phyloP scores from a whole-genome alignment of 352 stramenopile genomes.

The Poterioochromonas sp. region DNA sequence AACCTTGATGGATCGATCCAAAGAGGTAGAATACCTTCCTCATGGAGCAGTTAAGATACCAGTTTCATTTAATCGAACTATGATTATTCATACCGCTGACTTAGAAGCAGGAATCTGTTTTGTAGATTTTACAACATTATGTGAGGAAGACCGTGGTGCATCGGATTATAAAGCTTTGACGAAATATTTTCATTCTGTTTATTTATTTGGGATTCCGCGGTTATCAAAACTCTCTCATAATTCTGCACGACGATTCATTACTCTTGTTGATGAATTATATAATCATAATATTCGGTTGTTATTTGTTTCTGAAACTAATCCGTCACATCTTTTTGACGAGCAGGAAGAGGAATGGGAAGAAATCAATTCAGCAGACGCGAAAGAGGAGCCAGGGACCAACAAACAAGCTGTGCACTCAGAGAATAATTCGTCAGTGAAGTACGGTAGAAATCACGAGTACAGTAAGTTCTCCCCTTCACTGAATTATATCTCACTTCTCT shows the following conservation, averaged over 20 bases:
- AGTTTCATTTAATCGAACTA: not conserved
- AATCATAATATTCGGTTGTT: constrained; percentile 64
- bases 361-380: constrained; percentile 63
- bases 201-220: constrained; percentile 72
- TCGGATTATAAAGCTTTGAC: constrained; percentile 87
- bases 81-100: not conserved
- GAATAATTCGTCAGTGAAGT: not conserved
- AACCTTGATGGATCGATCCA: not conserved
- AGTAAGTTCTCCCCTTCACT: not conserved
- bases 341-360: constrained; percentile 53
- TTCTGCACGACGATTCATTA: constrained; percentile 85
- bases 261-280: constrained; percentile 92
- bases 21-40: not conserved
- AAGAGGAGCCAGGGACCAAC: constrained; percentile 48
- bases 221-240: constrained; percentile 75
- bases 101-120: not conserved
- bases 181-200: constrained; percentile 75
- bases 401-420: not conserved
- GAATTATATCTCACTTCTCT: not conserved
- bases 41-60: not conserved
- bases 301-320: constrained; percentile 50
- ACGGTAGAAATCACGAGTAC: not conserved
- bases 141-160: constrained; percentile 73
- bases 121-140: not conserved
- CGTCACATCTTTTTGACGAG: constrained; percentile 60